Base-by-base conservation (phyloP, 2,329 filamentous ascomycete species). In the Hypoxylon sp. region DNA sequence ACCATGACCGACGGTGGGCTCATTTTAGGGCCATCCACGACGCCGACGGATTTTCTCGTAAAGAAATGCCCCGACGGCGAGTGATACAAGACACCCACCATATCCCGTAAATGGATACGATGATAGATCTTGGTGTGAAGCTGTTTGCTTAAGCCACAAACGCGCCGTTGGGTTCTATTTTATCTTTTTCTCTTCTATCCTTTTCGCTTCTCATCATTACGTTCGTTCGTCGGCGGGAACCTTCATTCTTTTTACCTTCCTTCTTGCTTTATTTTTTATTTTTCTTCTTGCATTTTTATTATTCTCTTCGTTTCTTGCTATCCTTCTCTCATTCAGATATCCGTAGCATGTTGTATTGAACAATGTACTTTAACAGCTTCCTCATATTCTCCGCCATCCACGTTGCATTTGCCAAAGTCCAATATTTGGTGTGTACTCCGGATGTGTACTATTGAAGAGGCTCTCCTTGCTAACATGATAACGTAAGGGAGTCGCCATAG, bases 401-500 rank as follows among this genome's bases (percentile, higher is more conserved):
- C 35, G 35, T 59, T 45, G 66, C 56, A 21, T 49, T 68, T 41
- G 70, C 66, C 37, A 69, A 69, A 53, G 66, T 72, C 33, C 68
- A 70, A 42, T 69, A 65, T 55, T 55, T 72, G 42, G 69, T 71
- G 57, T 11, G 69, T 67, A 10, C 24, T 13, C 23, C n/a, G 57
- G 24, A 35, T 38, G 6, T 24, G n/a, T 29, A n/a, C 45, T 31
- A 4, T 6, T 42, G 4, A 49, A 20, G 35, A 37, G 33, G 9
- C 3, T 13, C 9, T 21, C n/a, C 37, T 31, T 26, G 17, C 60
- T 65, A 47, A 65, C 45, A 15, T 41, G 26, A 48, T 33, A 29
- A 42, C 15, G 37, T 4, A 26, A 73, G 71, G 76, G 79, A 40
- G 75, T 81, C 6, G 77, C 78, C 20, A 77, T 81, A 51, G 74